Evolutionary conservation across 2,329 filamentous ascomycete genomes (phyloP).

Genomic region (Trichophyton verrucosum): DNA sequence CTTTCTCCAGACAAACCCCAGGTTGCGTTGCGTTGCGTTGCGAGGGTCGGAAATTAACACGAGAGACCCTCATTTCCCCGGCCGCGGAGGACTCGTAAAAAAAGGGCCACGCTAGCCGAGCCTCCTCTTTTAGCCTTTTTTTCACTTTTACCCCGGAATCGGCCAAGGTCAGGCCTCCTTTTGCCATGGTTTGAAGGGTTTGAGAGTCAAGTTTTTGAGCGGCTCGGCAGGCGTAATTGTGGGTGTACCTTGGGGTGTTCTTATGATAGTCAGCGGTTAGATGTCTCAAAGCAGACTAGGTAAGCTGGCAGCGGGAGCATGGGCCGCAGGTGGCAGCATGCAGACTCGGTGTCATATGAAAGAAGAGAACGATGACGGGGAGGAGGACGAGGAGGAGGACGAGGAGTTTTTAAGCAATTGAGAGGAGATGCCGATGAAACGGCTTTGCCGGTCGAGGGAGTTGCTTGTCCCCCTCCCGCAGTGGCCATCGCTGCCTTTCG

Average conservation of each 20-base stretch:
- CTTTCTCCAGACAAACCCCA: too few species aligned
- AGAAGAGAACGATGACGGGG: neutral
- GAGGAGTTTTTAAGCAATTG: neutral
- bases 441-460: too few species aligned
- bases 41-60: neutral
- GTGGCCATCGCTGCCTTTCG: too few species aligned
- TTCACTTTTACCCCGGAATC: neutral
- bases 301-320: neutral
- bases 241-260: neutral
- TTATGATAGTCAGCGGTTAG: neutral
- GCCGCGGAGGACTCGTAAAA: neutral
- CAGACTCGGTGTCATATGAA: neutral
- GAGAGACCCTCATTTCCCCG: neutral
- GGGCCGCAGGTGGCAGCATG: neutral
- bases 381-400: too few species aligned
- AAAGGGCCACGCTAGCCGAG: too few species aligned
- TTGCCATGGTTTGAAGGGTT: too few species aligned
- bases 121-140: too few species aligned
- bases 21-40: too few species aligned
- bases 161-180: too few species aligned
- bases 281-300: neutral
- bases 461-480: too few species aligned
- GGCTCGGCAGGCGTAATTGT: neutral
- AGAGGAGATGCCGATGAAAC: neutral
- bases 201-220: neutral